Evolutionary conservation across 1,139 yeast genomes (phyloP).

Genomic region (Arxiozyma bovina): DNA sequence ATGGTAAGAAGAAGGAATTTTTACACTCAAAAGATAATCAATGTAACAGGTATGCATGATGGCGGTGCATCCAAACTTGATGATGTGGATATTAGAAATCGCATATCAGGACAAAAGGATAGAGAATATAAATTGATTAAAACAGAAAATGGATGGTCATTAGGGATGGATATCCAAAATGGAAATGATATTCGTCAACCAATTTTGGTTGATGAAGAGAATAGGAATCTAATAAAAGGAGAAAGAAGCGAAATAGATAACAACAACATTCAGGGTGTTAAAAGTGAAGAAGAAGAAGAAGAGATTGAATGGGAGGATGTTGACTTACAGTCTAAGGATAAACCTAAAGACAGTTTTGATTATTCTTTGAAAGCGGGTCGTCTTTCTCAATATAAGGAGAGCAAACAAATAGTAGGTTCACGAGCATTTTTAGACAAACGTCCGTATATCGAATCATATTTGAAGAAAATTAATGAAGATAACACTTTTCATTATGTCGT

Average conservation of each 20-base stretch:
- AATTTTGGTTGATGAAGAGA: constrained; percentile 36
- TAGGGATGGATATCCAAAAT: constrained; percentile 48
- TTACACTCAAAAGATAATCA: constrained; percentile 80
- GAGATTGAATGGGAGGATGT: constrained; percentile 59
- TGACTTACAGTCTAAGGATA: constrained; percentile 28
- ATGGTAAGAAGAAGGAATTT: constrained; percentile 89
- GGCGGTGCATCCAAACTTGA: constrained; percentile 36
- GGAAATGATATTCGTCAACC: constrained; percentile 38
- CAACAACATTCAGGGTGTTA: constrained; percentile 26
- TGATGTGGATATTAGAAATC: constrained; percentile 29
- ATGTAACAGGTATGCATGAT: constrained; percentile 73
- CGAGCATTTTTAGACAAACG: constrained; percentile 28
- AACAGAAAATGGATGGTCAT: constrained; percentile 80
- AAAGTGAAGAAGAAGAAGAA: constrained; percentile 27
- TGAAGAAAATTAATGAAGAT: constrained; percentile 8
- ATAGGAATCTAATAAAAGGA: background rate
- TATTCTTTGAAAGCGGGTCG: constrained; percentile 35
- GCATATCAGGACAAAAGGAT: constrained; percentile 83
- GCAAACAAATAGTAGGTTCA: constrained; percentile 18
- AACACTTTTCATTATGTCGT: constrained; percentile 1
- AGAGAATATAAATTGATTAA: constrained; percentile 66
- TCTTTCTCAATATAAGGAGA: constrained; percentile 26
- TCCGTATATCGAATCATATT: constrained; percentile 17
- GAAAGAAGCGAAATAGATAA: constrained; percentile 15
- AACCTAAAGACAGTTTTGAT: constrained; percentile 24